Base-by-base conservation (phyloP, 1,284 basidiomycete genomes). In the Cerioporus squamosus region DNA sequence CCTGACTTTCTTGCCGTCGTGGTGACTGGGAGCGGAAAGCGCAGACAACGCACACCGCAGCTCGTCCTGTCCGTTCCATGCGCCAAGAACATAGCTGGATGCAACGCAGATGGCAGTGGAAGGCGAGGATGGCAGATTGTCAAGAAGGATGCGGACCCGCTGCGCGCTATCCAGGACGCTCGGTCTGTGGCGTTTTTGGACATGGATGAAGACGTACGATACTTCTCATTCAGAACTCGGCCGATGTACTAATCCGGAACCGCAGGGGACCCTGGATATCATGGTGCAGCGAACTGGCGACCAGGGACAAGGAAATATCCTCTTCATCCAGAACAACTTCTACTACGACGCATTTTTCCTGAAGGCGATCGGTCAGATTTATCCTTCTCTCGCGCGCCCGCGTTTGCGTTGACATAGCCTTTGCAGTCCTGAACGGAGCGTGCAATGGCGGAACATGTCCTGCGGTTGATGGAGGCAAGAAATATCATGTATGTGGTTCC, bases 261-360 rank as follows among this genome's bases (percentile, higher is more conserved):
- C 22, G 5, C 67, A 97, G 93, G 96, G 97, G 0, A 93, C 95
- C 1, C 79, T 99, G 22, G 97, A 99, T 73, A 85, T 99, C 40
- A 78, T 98, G 73, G 81, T 99, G 0, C 95, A 98, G 70, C 80
- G 96, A 39, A 87, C 88, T 0, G 93, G 93, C 0, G 75, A 79
- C 12, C 85, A 87, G 56, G 81, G 82, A 2, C 73, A 78, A 51
- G 87, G 88, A 4, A 84, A 81, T 33, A 77, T 95, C 15, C 75
- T 88, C 1, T 98, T 99, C 67, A 80, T 99, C 42, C 95, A 97
- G 75, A 99, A 99, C 74, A 98, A 98, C 75, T 95, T 95, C 70
- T 99, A 97, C 71, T 95, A 96, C 70, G 97, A 99, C 68, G 96
- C 97, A 0, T 99, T 99, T 80, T 99, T 99, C 85, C 81, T 99